A percentile compares a stretch with the other conserved stretches of the same genome.
Evolutionary conservation across 768 basidiomycete genomes (phyloP).

Genomic region (Arthromyces matolae): DNA sequence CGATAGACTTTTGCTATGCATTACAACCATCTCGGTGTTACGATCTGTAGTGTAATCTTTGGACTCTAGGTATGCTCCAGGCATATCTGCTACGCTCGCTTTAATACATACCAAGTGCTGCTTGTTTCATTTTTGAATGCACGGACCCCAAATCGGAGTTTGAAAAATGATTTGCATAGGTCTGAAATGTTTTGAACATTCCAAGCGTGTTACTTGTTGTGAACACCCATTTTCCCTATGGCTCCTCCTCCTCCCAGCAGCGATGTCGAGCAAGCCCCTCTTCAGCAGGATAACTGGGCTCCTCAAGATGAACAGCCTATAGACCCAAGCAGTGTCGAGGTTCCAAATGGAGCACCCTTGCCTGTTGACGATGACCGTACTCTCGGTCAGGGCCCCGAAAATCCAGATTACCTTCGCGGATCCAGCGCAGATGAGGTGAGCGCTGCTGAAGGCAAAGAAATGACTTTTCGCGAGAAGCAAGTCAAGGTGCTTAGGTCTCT

Average conservation of each 20-base stretch:
- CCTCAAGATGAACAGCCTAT: slow-evolving; percentile 46
- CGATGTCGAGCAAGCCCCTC: slow-evolving; percentile 27
- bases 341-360: slow-evolving; percentile 43
- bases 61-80: slow-evolving; percentile 10
- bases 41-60: slow-evolving; percentile 12
- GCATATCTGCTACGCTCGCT: slow-evolving; percentile 11
- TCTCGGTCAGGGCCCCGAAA: slow-evolving; percentile 44
- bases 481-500: slow-evolving; percentile 85
- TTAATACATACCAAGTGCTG: slow-evolving; percentile 3
- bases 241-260: slow-evolving; percentile 16
- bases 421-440: slow-evolving; percentile 44
- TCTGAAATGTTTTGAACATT: slow-evolving; percentile 13
- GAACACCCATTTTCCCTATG: slow-evolving; percentile 15
- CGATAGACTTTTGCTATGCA: slow-evolving; percentile 11
- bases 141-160: slow-evolving; percentile 19
- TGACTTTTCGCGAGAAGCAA: slow-evolving; percentile 68
- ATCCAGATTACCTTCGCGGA: slow-evolving; percentile 49
- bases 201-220: slow-evolving; percentile 3
- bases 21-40: slow-evolving; percentile 14
- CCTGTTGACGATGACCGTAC: slow-evolving; percentile 46
- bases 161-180: slow-evolving; percentile 12
- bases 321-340: slow-evolving; percentile 40
- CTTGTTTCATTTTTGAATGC: slow-evolving; percentile 2
- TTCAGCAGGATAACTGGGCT: slow-evolving; percentile 46
- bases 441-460: slow-evolving; percentile 40